A percentile compares a stretch with the other conserved stretches of the same genome.
phyloP scores from a whole-genome alignment of 805 yeast species.

The Candida khao-thaluensis region DNA sequence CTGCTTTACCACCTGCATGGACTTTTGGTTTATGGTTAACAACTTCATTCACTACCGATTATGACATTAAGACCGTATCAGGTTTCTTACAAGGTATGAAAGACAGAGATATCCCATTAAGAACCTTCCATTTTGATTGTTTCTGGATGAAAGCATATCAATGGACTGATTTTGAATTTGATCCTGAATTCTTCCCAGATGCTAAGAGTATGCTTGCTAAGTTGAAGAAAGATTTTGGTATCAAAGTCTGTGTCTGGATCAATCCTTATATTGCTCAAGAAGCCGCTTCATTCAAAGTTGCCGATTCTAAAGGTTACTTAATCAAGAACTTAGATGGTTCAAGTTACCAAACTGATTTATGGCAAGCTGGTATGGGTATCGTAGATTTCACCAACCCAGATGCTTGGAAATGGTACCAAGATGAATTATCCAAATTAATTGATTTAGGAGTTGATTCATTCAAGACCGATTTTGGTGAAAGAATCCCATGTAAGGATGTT shows the following conservation, averaged over 20 bases:
- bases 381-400: conserved; percentile 39
- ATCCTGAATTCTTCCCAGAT: conserved; percentile 32
- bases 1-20: conserved; percentile 39
- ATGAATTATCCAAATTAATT: conserved; percentile 23
- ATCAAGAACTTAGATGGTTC: conserved; percentile 28
- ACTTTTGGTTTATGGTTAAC: conserved; percentile 40
- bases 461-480: conserved; percentile 41
- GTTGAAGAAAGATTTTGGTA: conserved; percentile 27
- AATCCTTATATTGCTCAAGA: conserved; percentile 39
- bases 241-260: conserved; percentile 38
- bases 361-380: conserved; percentile 42
- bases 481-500: conserved; percentile 32
- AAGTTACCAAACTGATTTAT: conserved; percentile 34
- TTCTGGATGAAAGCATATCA: conserved; percentile 43
- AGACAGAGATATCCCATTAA: conserved; percentile 32
- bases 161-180: conserved; percentile 41
- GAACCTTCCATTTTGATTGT: conserved; percentile 37
- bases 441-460: conserved; percentile 36
- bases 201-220: conserved; percentile 24
- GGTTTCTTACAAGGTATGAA: conserved; percentile 35
- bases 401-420: conserved; percentile 33
- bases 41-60: conserved; percentile 39
- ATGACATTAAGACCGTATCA: conserved; percentile 31
- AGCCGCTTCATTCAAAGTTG: conserved; percentile 29
- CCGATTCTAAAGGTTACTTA: conserved; percentile 29